Evolutionary conservation across 345 rosid genomes (phyloP).

Genomic region (Pistacia atlantica): DNA sequence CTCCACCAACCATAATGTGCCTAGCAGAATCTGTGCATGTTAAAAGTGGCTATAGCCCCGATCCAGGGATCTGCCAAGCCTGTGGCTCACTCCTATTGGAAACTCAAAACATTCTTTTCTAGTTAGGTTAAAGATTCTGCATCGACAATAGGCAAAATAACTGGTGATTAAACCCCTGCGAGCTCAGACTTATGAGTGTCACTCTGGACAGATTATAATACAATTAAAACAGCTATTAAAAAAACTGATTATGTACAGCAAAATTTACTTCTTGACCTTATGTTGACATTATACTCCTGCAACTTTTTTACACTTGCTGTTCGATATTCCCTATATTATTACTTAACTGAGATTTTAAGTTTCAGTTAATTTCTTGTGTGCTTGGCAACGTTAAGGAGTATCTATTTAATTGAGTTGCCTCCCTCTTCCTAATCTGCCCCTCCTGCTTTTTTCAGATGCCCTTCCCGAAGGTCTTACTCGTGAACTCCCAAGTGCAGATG

Average conservation of each 20-base stretch:
- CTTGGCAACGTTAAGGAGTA: not conserved
- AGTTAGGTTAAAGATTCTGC: conserved; percentile 1
- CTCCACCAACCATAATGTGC: not conserved
- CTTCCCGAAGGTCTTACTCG: conserved; percentile 87
- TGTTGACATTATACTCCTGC: not conserved
- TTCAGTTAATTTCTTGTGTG: not conserved
- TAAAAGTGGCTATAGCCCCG: not conserved
- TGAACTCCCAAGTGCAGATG: conserved; percentile 86
- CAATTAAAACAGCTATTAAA: not conserved
- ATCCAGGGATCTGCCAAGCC: not conserved
- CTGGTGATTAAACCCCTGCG: not conserved
- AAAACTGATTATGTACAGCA: not conserved
- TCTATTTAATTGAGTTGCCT: not conserved
- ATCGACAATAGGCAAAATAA: not conserved
- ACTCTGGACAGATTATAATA: not conserved
- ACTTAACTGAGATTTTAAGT: not conserved
- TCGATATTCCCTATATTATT: not conserved
- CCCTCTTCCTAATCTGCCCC: not conserved
- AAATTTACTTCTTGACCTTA: not conserved
- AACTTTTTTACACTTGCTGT: not conserved
- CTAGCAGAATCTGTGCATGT: not conserved
- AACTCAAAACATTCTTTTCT: not conserved
- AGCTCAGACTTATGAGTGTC: not conserved
- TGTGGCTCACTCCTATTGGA: not conserved
- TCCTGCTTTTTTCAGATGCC: conserved; percentile 37